phyloP scores from a whole-genome alignment of 2,329 filamentous ascomycete genomes.

The Penicillium sp. region DNA sequence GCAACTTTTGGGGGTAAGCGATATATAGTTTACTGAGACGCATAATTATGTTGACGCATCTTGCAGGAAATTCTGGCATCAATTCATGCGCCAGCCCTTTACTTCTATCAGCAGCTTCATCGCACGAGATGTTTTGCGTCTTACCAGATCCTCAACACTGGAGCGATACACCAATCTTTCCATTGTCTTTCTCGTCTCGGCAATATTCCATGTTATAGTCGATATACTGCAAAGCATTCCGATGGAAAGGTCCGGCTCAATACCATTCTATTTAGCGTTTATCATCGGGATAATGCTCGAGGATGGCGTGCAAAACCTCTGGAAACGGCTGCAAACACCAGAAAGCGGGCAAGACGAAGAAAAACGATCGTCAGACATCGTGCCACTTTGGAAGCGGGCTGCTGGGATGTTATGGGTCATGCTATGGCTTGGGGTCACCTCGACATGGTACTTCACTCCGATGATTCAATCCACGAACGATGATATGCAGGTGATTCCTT shows the following conservation, averaged over 20 bases:
- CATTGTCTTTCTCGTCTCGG: conserved; percentile 7
- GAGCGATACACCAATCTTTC: conserved; percentile 7
- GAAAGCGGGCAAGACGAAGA: not conserved
- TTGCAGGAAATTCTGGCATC: conserved; percentile 12
- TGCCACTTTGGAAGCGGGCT: not conserved
- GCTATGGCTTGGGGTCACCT: conserved; percentile 7
- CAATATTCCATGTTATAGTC: conserved; percentile 4
- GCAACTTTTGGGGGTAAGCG: conserved; percentile 20
- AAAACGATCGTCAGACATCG: not conserved
- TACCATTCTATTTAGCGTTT: conserved; percentile 8
- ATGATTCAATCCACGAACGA: conserved; percentile 4
- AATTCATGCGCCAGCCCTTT: conserved; percentile 10
- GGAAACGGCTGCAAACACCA: not conserved
- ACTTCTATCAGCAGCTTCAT: conserved; percentile 4
- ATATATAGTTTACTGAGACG: not conserved
- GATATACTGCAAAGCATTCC: conserved; percentile 7
- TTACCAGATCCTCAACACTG: not conserved
- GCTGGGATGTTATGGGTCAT: conserved; percentile 5
- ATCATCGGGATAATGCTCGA: conserved; percentile 6
- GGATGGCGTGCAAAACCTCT: not conserved
- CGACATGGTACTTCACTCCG: conserved; percentile 11
- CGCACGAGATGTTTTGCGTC: not conserved
- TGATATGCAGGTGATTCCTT: conserved; percentile 5
- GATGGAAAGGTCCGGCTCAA: not conserved
- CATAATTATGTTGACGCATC: not conserved